phyloP scores from a whole-genome alignment of 2,329 filamentous ascomycete species.

The Exophiala calicioides region DNA sequence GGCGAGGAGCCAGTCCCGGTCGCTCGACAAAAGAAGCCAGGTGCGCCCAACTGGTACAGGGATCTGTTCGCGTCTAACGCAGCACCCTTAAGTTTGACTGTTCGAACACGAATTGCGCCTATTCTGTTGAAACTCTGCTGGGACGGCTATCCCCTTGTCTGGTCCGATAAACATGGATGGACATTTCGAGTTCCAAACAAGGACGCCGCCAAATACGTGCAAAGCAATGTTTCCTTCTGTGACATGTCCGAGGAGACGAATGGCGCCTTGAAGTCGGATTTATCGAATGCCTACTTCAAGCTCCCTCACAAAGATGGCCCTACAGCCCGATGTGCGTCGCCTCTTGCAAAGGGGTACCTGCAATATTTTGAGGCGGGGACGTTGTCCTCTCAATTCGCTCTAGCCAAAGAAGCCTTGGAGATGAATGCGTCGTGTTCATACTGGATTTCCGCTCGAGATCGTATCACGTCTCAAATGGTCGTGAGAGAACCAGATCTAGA shows the following conservation, averaged over 20 bases:
- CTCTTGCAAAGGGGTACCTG: constrained; percentile 88
- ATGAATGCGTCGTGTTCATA: constrained; percentile 99
- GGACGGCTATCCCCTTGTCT: constrained; percentile 86
- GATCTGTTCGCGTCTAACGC: constrained; percentile 75
- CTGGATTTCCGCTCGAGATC: constrained; percentile 93
- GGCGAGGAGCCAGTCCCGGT: constrained; percentile 73
- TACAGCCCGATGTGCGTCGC: constrained; percentile 76
- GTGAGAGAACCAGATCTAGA: constrained; percentile 71
- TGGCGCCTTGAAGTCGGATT: constrained; percentile 65
- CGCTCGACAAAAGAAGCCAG: constrained; percentile 85
- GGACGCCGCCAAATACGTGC: constrained; percentile 65
- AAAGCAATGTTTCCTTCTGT: constrained; percentile 71
- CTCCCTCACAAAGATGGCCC: constrained; percentile 96
- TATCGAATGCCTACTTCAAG: constrained; percentile 75
- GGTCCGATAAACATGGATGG: constrained; percentile 94
- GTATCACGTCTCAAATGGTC: constrained; percentile 94
- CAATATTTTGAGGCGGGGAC: constrained; percentile 87
- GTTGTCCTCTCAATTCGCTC: constrained; percentile 80
- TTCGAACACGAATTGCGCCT: constrained; percentile 84
- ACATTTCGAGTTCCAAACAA: constrained; percentile 73
- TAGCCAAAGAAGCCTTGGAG: constrained; percentile 91
- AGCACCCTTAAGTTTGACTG: constrained; percentile 70
- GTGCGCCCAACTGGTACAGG: constrained; percentile 96
- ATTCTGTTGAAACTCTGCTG: constrained; percentile 80
- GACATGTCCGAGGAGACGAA: constrained; percentile 76